Conservation (phyloP, 129 eudicot genomes). For the Glebionis coronaria region DNA sequence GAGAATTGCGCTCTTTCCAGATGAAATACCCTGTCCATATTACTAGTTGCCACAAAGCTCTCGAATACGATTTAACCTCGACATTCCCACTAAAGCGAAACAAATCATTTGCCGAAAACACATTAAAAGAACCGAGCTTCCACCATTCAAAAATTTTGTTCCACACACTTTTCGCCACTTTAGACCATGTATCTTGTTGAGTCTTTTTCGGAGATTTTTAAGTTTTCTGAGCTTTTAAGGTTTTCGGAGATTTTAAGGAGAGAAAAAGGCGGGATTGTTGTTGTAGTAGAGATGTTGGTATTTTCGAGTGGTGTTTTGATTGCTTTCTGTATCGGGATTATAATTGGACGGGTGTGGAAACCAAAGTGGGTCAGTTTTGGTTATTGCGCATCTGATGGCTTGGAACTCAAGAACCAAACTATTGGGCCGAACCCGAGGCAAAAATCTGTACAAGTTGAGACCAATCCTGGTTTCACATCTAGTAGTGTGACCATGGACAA, state of each 20-base stretch:
- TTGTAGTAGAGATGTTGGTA: slow-evolving; percentile 36
- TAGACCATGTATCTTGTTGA: slow-evolving; percentile 51
- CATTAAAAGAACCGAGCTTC: too few relatives aligned
- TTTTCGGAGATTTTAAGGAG: slow-evolving; percentile 40
- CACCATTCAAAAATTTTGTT: too few relatives aligned
- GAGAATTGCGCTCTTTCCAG: too few relatives aligned
- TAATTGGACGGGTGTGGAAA: slow-evolving; percentile 88
- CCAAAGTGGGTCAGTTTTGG: slow-evolving; percentile 62
- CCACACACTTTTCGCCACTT: too few relatives aligned
- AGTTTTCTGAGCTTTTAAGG: slow-evolving; percentile 37
- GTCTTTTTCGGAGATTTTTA: slow-evolving; percentile 16
- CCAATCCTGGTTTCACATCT: slow-evolving; percentile 20
- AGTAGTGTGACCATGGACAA: slow-evolving; percentile 13
- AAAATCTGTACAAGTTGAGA: slow-evolving; percentile 1
- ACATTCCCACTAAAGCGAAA: too few relatives aligned
- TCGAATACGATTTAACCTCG: too few relatives aligned
- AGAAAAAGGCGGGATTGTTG: slow-evolving; percentile 40
- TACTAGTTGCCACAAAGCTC: too few relatives aligned
- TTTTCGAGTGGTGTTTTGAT: slow-evolving; percentile 42
- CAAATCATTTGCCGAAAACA: too few relatives aligned
- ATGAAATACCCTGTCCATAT: too few relatives aligned
- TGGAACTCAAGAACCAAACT: slow-evolving; percentile 28
- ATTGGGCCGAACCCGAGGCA: slow-evolving; percentile 25
- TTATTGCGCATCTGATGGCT: slow-evolving; percentile 37
- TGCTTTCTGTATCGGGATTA: slow-evolving; percentile 58